Evolutionary conservation across 768 basidiomycete species (phyloP), one percentile per base, ranked within the genome.

Genomic region (Pulveroboletus sp.): DNA sequence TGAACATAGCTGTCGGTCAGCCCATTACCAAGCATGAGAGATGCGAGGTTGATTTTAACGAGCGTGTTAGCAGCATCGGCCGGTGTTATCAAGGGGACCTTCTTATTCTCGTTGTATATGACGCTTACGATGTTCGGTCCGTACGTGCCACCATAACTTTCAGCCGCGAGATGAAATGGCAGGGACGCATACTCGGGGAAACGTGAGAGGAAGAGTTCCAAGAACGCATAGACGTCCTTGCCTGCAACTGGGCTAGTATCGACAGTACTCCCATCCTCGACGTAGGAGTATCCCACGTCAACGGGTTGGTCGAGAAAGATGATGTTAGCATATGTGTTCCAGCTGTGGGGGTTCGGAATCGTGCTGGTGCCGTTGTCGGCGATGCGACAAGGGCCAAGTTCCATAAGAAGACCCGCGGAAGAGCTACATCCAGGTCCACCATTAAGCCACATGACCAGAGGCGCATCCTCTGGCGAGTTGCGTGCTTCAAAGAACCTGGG

Each of bases 371-470:
- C 91, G 1, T 82, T 73, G 36, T 90, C 70, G 16, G 77, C 70
- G 52, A 97, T 75, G 25, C 69, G 70, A 69, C 95, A 97, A 0
- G 95, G 94, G 0, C 95, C 95, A 19, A 95, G 82, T 63, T 97
- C 94, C 57, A 95, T 91, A 14, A 98, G 74, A 20, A 97, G 78
- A 10, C 94, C 94, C 1, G 90, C 87, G 10, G 84, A 81, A 8
- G 83, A 86, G 46, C 80, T 83, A 69, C 82, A 84, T 9, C 83
- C 80, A 19, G 82, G 84, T 12, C 86, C 85, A 29, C 90, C 90
- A 55, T 90, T 91, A n/a, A 91, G 73, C 94, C 94, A 97, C 40
- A 97, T 74, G 9, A 94, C 76, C 2, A 97, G 76, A 5, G 94
- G 94, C 6, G 88, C 92, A 44, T 81, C 74, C 43, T 77, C 69